Conservation (phyloP, 768 basidiomycete species). For the Coprinellus aureogranulatus region DNA sequence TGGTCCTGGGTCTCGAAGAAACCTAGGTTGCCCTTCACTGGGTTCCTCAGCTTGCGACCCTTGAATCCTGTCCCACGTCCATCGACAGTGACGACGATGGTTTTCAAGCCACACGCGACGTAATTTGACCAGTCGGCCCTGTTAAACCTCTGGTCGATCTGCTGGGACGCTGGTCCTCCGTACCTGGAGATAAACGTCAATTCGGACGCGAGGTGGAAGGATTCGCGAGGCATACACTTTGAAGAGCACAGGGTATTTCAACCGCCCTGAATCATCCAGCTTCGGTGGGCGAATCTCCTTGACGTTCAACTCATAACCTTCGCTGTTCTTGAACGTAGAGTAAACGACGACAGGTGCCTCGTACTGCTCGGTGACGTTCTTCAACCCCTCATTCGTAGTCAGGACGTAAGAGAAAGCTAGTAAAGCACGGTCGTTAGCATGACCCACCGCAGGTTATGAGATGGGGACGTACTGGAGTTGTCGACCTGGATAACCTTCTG, state of each 20-base stretch:
- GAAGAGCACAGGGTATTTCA: slow-evolving; percentile 94
- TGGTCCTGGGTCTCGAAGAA: slow-evolving; percentile 89
- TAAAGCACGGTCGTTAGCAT: background rate
- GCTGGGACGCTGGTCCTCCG: slow-evolving; percentile 86
- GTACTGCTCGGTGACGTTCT: slow-evolving; percentile 62
- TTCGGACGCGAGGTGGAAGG: too few species aligned
- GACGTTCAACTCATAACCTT: slow-evolving; percentile 87
- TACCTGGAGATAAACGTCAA: slow-evolving; percentile 48
- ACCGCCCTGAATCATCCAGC: slow-evolving; percentile 93
- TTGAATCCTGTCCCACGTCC: slow-evolving; percentile 93
- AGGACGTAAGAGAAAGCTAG: slow-evolving; percentile 65
- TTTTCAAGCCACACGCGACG: slow-evolving; percentile 75
- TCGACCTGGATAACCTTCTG: slow-evolving; percentile 69
- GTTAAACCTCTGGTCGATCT: slow-evolving; percentile 61
- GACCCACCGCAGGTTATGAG: background rate
- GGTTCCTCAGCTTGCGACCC: slow-evolving; percentile 80
- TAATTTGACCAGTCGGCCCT: slow-evolving; percentile 83
- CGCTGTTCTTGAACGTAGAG: slow-evolving; percentile 65
- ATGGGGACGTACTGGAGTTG: slow-evolving; percentile 33
- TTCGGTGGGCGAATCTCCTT: slow-evolving; percentile 87
- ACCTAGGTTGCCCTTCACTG: slow-evolving; percentile 86
- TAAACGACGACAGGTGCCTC: slow-evolving; percentile 68
- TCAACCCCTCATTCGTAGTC: slow-evolving; percentile 67
- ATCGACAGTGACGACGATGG: slow-evolving; percentile 86
- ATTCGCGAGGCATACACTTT: slow-evolving; percentile 63